phyloP scores from a whole-genome alignment of 345 rosid genomes.

The Gossypium australe region DNA sequence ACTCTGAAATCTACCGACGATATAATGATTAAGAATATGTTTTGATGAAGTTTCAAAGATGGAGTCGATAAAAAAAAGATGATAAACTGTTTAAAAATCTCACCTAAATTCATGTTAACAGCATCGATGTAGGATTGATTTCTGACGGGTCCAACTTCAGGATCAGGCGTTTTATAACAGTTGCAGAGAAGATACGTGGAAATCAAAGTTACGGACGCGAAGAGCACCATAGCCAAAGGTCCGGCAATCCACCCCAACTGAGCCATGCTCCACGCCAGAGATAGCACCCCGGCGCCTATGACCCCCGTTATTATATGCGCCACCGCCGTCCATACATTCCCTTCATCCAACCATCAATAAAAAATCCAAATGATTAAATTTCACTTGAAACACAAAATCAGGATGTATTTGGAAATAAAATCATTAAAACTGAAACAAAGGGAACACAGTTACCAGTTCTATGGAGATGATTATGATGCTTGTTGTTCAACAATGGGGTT shows the following conservation, averaged over 20 bases:
- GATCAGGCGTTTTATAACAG: constrained; percentile 48
- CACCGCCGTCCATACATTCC: constrained; percentile 42
- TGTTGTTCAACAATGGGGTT: neutral
- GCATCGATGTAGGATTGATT: constrained; percentile 34
- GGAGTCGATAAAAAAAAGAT: neutral
- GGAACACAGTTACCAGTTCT: neutral
- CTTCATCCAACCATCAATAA: constrained; percentile 12
- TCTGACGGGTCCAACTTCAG: constrained; percentile 42
- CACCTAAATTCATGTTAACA: constrained; percentile 31
- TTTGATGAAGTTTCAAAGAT: neutral
- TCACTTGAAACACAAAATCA: neutral
- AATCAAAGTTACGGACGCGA: constrained; percentile 44
- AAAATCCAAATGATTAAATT: neutral
- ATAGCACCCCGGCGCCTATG: constrained; percentile 45
- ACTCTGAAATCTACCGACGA: neutral
- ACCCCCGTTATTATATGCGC: constrained; percentile 49
- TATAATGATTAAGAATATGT: neutral
- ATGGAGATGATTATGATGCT: neutral
- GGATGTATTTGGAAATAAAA: neutral
- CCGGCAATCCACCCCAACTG: constrained; percentile 77
- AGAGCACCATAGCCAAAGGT: constrained; percentile 38
- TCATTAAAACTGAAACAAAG: neutral
- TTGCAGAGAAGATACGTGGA: constrained; percentile 48
- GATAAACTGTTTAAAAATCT: neutral
- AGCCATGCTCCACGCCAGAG: constrained; percentile 71